phyloP scores from a whole-genome alignment of 2,329 filamentous ascomycete genomes.

The Xylaria sp. region DNA sequence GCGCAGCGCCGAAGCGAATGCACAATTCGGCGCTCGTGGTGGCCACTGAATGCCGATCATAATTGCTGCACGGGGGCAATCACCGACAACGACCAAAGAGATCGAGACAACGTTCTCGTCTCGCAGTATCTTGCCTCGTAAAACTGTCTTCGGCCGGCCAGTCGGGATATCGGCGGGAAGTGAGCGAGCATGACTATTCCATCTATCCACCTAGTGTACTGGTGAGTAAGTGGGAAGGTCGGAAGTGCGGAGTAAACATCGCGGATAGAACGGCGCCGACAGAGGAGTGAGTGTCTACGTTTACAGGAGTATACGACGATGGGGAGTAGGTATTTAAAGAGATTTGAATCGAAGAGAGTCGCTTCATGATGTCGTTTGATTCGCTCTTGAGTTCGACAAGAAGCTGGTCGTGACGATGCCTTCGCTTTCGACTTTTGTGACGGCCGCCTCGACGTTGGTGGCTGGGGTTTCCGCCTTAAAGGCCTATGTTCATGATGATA shows the following conservation, averaged over 20 bases:
- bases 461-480: neutral
- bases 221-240: neutral
- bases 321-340: neutral
- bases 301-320: neutral
- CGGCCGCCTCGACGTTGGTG: slow-evolving; percentile 2
- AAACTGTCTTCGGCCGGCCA: neutral
- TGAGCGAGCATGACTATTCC: neutral
- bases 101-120: neutral
- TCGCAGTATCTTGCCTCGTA: neutral
- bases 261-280: neutral
- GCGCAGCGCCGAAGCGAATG: neutral
- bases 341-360: neutral
- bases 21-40: neutral
- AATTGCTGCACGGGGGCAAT: neutral
- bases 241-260: neutral
- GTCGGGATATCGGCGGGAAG: neutral
- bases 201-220: too few relatives aligned
- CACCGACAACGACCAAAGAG: slow-evolving; percentile 7
- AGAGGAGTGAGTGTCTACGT: neutral
- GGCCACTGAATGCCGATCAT: slow-evolving; percentile 4
- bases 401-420: neutral
- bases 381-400: neutral
- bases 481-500: slow-evolving; percentile 16
- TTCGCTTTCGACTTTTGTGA: neutral
- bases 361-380: neutral